These are phyloP conservation scores for Polytrichum commune DNA, from an alignment of 225 moss, liverwort and hornwort genomes.

Conservation along the genomic window DNA sequence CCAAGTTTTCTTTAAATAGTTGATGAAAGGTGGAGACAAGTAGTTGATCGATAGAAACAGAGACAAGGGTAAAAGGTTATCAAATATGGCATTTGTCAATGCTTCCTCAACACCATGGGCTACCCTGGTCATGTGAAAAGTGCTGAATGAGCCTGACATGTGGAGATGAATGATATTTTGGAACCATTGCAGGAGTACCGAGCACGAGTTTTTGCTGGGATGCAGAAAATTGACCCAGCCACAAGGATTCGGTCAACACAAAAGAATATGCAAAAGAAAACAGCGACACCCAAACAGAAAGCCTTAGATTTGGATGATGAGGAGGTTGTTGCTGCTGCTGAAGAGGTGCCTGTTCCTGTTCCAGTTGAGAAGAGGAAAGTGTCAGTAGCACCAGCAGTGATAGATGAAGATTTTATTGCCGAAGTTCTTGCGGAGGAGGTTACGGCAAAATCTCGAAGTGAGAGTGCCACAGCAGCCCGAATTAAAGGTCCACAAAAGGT, in stretches of 20 bases:
- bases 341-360: not conserved
- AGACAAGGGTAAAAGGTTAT: no score
- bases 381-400: slow-evolving; percentile 2
- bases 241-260: not conserved
- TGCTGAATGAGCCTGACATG: not conserved
- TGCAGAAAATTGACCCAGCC: slow-evolving; percentile 33
- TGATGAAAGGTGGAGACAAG: no score
- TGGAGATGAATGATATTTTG: not conserved
- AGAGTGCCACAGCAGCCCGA: slow-evolving; percentile 42
- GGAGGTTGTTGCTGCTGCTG: not conserved
- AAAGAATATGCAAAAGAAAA: not conserved
- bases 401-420: slow-evolving; percentile 48
- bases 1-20: no score
- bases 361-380: slow-evolving; percentile 18
- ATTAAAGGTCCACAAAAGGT: slow-evolving; percentile 38
- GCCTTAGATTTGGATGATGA: not conserved
- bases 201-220: slow-evolving; percentile 55
- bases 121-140: no score
- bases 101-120: no score
- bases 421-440: slow-evolving; percentile 57
- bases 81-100: no score
- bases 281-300: not conserved
- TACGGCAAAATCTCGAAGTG: slow-evolving; percentile 32
- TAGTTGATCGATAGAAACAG: no score
- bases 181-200: slow-evolving; percentile 62